Conservation (phyloP, 2,329 filamentous ascomycete species). For the Colletotrichum tabaci region DNA sequence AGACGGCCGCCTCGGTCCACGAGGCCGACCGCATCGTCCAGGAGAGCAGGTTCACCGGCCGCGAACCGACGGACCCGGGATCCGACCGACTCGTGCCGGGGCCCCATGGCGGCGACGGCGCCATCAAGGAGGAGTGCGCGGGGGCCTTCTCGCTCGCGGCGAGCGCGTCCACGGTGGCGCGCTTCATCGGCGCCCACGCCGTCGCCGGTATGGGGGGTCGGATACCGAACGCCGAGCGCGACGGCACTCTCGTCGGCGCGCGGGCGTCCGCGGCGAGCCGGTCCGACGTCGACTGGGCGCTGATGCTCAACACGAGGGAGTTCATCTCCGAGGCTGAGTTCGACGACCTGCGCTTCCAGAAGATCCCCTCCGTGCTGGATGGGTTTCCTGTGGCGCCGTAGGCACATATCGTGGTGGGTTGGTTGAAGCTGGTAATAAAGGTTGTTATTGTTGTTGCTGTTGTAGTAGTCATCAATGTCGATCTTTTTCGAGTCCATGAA, state of each 20-base stretch:
- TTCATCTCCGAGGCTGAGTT: conserved; percentile 32
- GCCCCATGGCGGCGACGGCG: conserved; percentile 39
- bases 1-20: conserved; percentile 35
- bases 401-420: background rate
- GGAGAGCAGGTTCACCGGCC: conserved; percentile 35
- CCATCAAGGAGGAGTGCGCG: conserved; percentile 41
- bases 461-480: too few species aligned
- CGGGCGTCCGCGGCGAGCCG: conserved; percentile 5
- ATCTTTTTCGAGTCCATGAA: too few species aligned
- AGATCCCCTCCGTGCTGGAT: conserved; percentile 21
- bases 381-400: background rate
- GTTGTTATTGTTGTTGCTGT: too few species aligned
- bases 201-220: conserved; percentile 28
- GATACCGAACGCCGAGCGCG: background rate
- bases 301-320: conserved; percentile 32
- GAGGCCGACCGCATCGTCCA: conserved; percentile 35
- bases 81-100: background rate
- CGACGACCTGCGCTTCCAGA: conserved; percentile 25
- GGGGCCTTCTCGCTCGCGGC: conserved; percentile 36
- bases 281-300: conserved; percentile 32
- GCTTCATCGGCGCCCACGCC: conserved; percentile 40
- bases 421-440: too few species aligned
- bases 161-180: conserved; percentile 28
- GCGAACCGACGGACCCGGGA: conserved; percentile 31
- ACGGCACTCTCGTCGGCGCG: conserved; percentile 19